Evolutionary conservation across 169 alveolate genomes (phyloP).

Genomic region (Cryptosporidium bovis): DNA sequence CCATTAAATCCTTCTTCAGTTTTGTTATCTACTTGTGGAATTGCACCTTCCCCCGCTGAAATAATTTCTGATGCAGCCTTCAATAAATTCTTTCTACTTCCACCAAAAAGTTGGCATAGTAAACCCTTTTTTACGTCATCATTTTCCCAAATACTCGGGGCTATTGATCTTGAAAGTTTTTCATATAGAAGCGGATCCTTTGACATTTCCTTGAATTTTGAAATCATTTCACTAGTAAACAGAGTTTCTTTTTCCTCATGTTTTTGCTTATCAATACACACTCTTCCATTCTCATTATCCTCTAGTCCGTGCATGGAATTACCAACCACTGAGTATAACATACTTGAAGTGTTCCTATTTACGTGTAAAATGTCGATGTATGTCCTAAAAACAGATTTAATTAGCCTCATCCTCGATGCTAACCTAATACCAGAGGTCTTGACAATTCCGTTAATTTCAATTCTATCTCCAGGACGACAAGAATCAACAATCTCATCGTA

Average conservation of each 20-base stretch:
- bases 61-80: conserved; percentile 59
- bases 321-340: conserved; percentile 60
- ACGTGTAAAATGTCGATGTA: conserved; percentile 93
- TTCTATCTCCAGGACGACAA: conserved; percentile 97
- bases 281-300: neutral
- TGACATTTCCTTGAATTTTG: conserved; percentile 82
- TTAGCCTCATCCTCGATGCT: conserved; percentile 89
- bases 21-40: neutral
- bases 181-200: conserved; percentile 92
- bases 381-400: conserved; percentile 91
- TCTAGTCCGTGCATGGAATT: neutral
- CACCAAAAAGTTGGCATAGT: conserved; percentile 97
- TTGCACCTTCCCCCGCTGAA: neutral
- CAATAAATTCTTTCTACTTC: conserved; percentile 84
- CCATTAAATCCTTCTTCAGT: neutral
- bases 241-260: conserved; percentile 46
- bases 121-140: conserved; percentile 95
- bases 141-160: conserved; percentile 97
- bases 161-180: conserved; percentile 92
- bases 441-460: conserved; percentile 95
- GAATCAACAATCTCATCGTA: conserved; percentile 95
- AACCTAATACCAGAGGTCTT: conserved; percentile 94
- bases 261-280: neutral
- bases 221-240: conserved; percentile 85
- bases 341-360: conserved; percentile 47